phyloP scores from a whole-genome alignment of 208 protist species.

The Wallacemonas sp. region DNA sequence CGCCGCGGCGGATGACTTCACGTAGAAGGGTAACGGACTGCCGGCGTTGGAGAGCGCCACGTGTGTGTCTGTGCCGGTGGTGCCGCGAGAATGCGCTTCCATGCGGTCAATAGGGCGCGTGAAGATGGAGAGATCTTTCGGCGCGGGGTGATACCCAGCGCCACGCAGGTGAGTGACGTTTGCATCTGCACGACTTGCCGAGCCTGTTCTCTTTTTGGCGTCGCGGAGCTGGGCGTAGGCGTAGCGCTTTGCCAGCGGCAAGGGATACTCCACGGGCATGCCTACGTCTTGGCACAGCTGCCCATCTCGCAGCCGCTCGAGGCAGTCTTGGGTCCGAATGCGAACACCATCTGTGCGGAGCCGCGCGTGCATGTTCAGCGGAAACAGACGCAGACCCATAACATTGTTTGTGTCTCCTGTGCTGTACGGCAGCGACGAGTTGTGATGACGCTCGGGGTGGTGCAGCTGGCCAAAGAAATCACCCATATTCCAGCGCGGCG shows the following conservation, averaged over 20 bases:
- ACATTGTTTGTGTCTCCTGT: slow-evolving; percentile 60
- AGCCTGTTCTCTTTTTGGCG: background rate
- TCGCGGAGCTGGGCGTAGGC: background rate
- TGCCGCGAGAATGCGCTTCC: background rate
- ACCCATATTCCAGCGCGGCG: slow-evolving; percentile 36
- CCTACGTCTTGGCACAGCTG: slow-evolving; percentile 43
- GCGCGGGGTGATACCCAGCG: slow-evolving; percentile 56
- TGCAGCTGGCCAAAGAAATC: slow-evolving; percentile 32
- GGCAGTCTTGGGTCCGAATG: slow-evolving; percentile 62
- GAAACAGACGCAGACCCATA: slow-evolving; percentile 62
- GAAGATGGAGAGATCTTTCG: slow-evolving; percentile 64
- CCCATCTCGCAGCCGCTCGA: slow-evolving; percentile 47
- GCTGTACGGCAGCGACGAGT: slow-evolving; percentile 55
- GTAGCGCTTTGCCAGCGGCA: slow-evolving; percentile 26
- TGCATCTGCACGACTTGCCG: background rate
- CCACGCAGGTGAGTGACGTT: slow-evolving; percentile 22
- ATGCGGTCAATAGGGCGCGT: slow-evolving; percentile 50
- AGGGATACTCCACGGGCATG: slow-evolving; percentile 45
- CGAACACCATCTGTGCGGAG: slow-evolving; percentile 47
- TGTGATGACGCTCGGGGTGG: slow-evolving; percentile 61
- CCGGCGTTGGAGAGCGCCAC: background rate
- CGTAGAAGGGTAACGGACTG: slow-evolving; percentile 4
- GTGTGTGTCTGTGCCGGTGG: background rate
- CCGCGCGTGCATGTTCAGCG: slow-evolving; percentile 60
- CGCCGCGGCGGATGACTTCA: slow-evolving; percentile 17